Conservation (phyloP, 345 rosid species). For the Arabidopsis arenosa region DNA sequence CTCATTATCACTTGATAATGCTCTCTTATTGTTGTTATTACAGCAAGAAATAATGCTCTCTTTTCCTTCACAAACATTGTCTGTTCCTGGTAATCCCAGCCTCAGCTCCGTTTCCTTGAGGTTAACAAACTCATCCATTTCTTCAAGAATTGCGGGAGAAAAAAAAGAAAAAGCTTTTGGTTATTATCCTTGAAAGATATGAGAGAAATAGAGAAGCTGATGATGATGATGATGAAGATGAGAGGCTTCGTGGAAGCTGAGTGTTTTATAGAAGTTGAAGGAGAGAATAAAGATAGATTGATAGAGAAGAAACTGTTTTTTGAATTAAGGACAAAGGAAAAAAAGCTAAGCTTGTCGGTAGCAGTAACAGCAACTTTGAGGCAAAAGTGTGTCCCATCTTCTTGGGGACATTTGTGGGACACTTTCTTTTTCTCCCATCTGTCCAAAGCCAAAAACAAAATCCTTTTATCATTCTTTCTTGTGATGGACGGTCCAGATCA, state of each 20-base stretch:
- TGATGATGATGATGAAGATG: slow-evolving; percentile 33
- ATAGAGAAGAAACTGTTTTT: slow-evolving; percentile 11
- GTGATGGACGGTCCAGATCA: slow-evolving; percentile 53
- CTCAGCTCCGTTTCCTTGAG: slow-evolving; percentile 79
- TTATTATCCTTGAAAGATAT: background rate
- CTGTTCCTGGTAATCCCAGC: slow-evolving; percentile 75
- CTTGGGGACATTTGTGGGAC: slow-evolving; percentile 69
- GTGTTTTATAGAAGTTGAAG: slow-evolving; percentile 24
- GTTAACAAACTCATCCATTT: slow-evolving; percentile 51
- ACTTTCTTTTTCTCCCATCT: slow-evolving; percentile 49
- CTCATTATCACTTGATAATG: slow-evolving; percentile 35
- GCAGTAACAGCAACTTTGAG: slow-evolving; percentile 64
- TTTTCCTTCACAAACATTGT: slow-evolving; percentile 47
- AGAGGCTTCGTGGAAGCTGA: slow-evolving; percentile 28
- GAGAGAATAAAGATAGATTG: slow-evolving; percentile 9
- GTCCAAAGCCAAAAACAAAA: slow-evolving; percentile 51
- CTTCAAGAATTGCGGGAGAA: background rate
- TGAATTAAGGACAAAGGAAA: slow-evolving; percentile 15
- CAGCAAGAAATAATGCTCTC: slow-evolving; percentile 24
- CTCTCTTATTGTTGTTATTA: slow-evolving; percentile 55
- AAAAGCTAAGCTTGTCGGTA: slow-evolving; percentile 58
- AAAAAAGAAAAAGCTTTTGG: background rate
- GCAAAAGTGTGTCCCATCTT: slow-evolving; percentile 55
- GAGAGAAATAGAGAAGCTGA: slow-evolving; percentile 14
- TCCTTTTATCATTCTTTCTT: background rate